phyloP scores from a whole-genome alignment of 768 basidiomycete genomes.

The Auriscalpium orientale region DNA sequence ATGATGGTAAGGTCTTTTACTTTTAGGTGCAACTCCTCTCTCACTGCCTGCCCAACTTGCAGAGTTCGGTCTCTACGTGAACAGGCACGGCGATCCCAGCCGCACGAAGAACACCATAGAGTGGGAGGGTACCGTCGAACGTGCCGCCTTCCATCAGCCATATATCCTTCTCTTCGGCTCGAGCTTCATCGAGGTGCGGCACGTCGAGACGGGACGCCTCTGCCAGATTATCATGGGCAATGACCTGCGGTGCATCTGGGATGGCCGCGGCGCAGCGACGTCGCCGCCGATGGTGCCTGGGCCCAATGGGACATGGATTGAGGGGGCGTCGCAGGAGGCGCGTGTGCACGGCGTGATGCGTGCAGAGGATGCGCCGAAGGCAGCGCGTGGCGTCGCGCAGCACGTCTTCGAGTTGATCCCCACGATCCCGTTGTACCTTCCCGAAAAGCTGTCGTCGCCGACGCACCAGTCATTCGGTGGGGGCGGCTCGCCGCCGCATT shows the following conservation, averaged over 20 bases:
- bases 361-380: slow-evolving; percentile 30
- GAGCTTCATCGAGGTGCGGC: slow-evolving; percentile 86
- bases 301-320: slow-evolving; percentile 38
- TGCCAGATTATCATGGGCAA: slow-evolving; percentile 77
- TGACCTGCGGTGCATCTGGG: slow-evolving; percentile 85
- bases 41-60: slow-evolving; percentile 1
- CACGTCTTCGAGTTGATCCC: slow-evolving; percentile 76
- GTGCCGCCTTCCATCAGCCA: slow-evolving; percentile 83
- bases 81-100: slow-evolving; percentile 85
- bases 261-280: slow-evolving; percentile 52
- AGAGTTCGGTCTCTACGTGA: slow-evolving; percentile 92
- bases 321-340: slow-evolving; percentile 61
- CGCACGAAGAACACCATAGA: slow-evolving; percentile 68
- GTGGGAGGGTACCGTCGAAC: slow-evolving; percentile 91
- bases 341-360: slow-evolving; percentile 87
- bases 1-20: slow-evolving; percentile 52
- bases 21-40: background rate
- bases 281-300: slow-evolving; percentile 30
- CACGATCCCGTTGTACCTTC: slow-evolving; percentile 63
- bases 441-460: slow-evolving; percentile 36
- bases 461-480: slow-evolving; percentile 23
- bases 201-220: slow-evolving; percentile 71
- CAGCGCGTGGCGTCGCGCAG: slow-evolving; percentile 44
- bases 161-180: slow-evolving; percentile 84
- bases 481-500: slow-evolving; percentile 31